Base-by-base conservation (phyloP, 768 basidiomycete species). In the Trametes meyenii region DNA sequence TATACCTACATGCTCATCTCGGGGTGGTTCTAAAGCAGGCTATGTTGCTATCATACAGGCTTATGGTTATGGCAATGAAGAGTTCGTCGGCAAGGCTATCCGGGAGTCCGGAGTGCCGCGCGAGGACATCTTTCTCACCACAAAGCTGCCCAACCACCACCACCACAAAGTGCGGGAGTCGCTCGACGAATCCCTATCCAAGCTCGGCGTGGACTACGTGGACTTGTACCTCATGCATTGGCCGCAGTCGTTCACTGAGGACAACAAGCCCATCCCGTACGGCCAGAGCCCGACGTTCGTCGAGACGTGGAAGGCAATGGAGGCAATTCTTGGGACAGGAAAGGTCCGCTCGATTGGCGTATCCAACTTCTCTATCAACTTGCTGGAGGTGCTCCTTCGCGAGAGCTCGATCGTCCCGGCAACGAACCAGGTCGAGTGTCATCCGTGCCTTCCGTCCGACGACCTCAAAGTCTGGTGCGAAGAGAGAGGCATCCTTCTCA, bases 21-120 rank as follows among this genome's bases (percentile, higher is more conserved):
- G 8, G 33, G 14, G 23, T 8, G 7, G 48, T 50, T 55, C 7
- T 17, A 14, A 5, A n/a, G 46, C 35, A 8, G 17, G 4, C n/a
- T n/a, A n/a, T n/a, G n/a, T n/a, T n/a, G n/a, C n/a, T n/a, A n/a
- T n/a, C n/a, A 7, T 5, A 16, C 42, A 65, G 53, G 57, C 61
- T 19, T 60, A 56, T 33, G 58, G 39, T 33, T 59, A 50, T 46
- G 51, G 36, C 35, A 94, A 93, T 70, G 90, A 93, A 70, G 84
- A 85, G 67, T 85, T 89, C 64, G 92, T 94, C n/a, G 92, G 92
- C 6, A 80, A 85, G 61, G 93, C 90, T 8, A 73, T 86, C 57
- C 76, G 75, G 43, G 78, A 73, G 11, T 83, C 80, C 17, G 82
- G 81, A 2, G 72, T 83, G 42, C 78, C 81, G 3, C 76, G 83